Evolutionary conservation across 2,329 filamentous ascomycete genomes (phyloP).

Genomic region (Xenoacremonium recifei): DNA sequence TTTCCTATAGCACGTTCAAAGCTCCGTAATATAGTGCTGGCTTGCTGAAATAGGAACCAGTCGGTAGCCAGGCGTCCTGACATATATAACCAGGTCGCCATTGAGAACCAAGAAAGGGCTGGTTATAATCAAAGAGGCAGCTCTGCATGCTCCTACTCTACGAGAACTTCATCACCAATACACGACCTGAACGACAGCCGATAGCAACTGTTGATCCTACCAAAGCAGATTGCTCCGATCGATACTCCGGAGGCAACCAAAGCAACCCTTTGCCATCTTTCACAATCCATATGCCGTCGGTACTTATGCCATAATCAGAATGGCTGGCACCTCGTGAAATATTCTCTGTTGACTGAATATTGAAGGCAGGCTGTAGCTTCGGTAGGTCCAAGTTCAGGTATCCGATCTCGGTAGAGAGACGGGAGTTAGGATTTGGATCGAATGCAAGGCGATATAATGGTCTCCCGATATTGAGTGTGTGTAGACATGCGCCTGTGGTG

Average conservation of each 20-base stretch:
- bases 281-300: background rate
- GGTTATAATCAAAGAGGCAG: conserved; percentile 3
- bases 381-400: background rate
- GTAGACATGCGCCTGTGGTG: background rate
- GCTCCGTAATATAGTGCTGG: no score
- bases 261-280: background rate
- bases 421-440: no score
- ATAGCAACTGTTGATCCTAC: conserved; percentile 1
- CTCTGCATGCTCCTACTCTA: conserved; percentile 3
- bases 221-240: background rate
- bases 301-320: no score
- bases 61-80: background rate
- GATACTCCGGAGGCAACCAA: background rate
- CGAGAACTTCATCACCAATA: conserved; percentile 12
- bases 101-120: conserved; percentile 1
- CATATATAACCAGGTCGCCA: conserved; percentile 1
- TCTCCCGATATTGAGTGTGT: background rate
- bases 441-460: no score
- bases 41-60: background rate
- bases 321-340: no score
- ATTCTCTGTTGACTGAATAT: background rate
- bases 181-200: conserved; percentile 8
- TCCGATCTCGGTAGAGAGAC: background rate
- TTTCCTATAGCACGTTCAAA: conserved; percentile 1
- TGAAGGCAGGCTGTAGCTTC: no score